Evolutionary conservation across 2,329 filamentous ascomycete species (phyloP).

Genomic region (Diaporthe sp.): DNA sequence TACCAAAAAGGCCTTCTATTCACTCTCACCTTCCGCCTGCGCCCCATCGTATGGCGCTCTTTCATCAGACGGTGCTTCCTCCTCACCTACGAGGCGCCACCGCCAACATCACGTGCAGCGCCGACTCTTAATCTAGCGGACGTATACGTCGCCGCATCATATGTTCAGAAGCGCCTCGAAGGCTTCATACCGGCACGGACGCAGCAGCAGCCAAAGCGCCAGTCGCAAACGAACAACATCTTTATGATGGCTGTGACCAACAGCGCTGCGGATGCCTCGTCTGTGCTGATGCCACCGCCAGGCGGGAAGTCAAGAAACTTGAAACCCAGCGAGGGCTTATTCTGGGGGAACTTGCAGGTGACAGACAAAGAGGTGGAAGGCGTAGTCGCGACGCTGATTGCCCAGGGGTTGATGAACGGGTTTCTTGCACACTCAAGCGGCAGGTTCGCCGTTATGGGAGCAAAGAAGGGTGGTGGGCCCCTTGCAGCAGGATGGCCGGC

Average conservation of each 20-base stretch:
- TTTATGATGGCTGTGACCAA: conserved; percentile 68
- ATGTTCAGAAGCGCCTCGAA: conserved; percentile 75
- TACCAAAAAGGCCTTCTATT: conserved; percentile 82
- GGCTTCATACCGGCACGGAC: conserved; percentile 63
- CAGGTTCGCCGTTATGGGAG: conserved; percentile 86
- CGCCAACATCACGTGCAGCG: conserved; percentile 72
- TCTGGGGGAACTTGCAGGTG: conserved; percentile 74
- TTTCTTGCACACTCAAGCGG: conserved; percentile 84
- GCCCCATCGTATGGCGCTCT: conserved; percentile 87
- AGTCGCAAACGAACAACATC: conserved; percentile 62
- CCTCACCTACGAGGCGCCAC: conserved; percentile 78
- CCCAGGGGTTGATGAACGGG: conserved; percentile 85
- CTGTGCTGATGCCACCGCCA: conserved; percentile 64
- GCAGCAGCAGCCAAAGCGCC: conserved; percentile 47
- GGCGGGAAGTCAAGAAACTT: conserved; percentile 63
- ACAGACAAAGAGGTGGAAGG: conserved; percentile 80
- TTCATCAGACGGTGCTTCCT: conserved; percentile 84
- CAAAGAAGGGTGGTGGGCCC: conserved; percentile 75
- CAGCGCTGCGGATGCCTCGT: conserved; percentile 53
- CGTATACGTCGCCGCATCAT: conserved; percentile 74
- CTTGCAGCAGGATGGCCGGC: conserved; percentile 81
- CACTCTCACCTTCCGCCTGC: conserved; percentile 81
- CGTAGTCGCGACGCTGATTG: conserved; percentile 81
- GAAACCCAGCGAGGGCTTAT: conserved; percentile 70
- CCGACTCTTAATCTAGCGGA: conserved; percentile 82